A percentile compares a stretch with the other conserved stretches of the same genome.
Evolutionary conservation across 2,329 filamentous ascomycete species (phyloP).

Genomic region (Cladobotryum mycophilum): DNA sequence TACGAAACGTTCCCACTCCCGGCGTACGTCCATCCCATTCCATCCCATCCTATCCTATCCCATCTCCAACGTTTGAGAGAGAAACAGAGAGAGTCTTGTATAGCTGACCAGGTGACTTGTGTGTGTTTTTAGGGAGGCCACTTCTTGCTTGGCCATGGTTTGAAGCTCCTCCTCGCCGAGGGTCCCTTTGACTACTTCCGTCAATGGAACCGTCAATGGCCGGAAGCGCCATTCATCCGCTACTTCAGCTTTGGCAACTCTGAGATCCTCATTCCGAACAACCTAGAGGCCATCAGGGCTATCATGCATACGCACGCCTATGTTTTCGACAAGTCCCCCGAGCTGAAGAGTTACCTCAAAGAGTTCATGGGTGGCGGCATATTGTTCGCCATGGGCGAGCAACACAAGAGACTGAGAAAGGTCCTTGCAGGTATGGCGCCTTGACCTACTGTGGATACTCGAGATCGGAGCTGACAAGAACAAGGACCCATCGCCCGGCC

Average conservation of each 20-base stretch:
- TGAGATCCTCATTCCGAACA: slow-evolving; percentile 21
- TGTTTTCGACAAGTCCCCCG: background rate
- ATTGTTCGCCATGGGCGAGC: slow-evolving; percentile 1
- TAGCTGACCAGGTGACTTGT: background rate
- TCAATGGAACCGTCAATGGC: slow-evolving; percentile 22
- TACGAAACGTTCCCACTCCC: background rate
- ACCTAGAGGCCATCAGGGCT: slow-evolving; percentile 19
- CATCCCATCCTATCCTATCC: background rate
- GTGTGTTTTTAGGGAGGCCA: background rate
- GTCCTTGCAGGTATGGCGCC: slow-evolving; percentile 8
- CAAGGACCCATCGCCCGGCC: background rate
- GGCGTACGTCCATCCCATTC: background rate
- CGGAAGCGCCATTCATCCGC: slow-evolving; percentile 22
- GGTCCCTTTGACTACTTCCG: slow-evolving; percentile 15
- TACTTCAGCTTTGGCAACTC: slow-evolving; percentile 22
- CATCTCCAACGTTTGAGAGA: too few relatives aligned
- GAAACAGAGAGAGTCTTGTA: too few relatives aligned
- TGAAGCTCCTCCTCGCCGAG: background rate
- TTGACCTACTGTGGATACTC: background rate
- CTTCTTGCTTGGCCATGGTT: background rate
- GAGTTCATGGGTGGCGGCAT: background rate
- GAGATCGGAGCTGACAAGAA: background rate
- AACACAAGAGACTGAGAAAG: slow-evolving; percentile 1
- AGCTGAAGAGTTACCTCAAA: background rate
- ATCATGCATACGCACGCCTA: background rate